Evolutionary conservation across 2,329 filamentous ascomycete species (phyloP).

Genomic region (Botryotinia convoluta): DNA sequence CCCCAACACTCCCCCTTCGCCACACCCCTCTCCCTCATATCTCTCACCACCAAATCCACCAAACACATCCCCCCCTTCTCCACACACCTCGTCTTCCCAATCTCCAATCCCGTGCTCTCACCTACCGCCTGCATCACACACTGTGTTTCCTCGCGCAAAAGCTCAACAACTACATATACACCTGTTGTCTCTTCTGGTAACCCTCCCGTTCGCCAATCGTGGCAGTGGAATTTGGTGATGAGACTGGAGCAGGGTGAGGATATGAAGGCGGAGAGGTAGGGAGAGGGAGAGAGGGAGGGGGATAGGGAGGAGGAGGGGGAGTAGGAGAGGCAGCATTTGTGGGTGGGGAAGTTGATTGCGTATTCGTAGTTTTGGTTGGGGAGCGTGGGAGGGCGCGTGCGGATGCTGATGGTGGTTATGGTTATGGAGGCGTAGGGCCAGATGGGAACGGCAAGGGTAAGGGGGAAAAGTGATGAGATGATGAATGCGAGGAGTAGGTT

Average conservation of each 20-base stretch:
- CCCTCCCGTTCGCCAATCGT: fast-evolving
- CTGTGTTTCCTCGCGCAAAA: not conserved
- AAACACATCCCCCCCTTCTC: not conserved
- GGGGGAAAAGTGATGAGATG: not conserved
- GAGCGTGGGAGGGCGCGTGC: not conserved
- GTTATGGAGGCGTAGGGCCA: not conserved
- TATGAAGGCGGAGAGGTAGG: not conserved
- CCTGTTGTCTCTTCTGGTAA: too few relatives aligned
- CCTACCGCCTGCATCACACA: not conserved
- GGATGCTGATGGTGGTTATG: not conserved
- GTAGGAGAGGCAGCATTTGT: not conserved
- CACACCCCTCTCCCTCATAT: too few relatives aligned
- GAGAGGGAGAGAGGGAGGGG: too few relatives aligned
- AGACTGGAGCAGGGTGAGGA: not conserved
- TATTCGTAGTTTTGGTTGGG: not conserved
- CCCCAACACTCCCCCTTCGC: too few relatives aligned
- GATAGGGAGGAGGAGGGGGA: not conserved
- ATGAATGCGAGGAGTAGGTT: not conserved
- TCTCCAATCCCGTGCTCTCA: not conserved
- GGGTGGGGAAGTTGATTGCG: not conserved
- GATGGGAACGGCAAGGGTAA: too few relatives aligned
- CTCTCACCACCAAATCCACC: too few relatives aligned
- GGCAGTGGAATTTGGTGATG: not conserved
- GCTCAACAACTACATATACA: not conserved
- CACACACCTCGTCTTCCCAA: not conserved